phyloP scores from a whole-genome alignment of 768 basidiomycete genomes.

The Boletus sp. region DNA sequence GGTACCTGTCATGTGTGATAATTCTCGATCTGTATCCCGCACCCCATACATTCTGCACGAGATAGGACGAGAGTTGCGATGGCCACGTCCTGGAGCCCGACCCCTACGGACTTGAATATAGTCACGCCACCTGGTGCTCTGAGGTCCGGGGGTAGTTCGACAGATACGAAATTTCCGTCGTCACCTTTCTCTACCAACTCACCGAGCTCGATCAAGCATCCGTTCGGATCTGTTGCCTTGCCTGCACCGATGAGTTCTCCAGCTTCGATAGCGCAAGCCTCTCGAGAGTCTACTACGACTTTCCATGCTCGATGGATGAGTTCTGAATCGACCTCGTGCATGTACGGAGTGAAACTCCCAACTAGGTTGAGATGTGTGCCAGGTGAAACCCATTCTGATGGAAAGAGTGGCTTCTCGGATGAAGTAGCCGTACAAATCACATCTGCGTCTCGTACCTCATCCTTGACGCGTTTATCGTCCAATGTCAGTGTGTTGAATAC shows the following conservation, averaged over 20 bases:
- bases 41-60: conserved; percentile 49
- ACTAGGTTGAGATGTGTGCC: conserved; percentile 73
- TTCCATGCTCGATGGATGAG: conserved; percentile 54
- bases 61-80: conserved; percentile 69
- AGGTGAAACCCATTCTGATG: conserved; percentile 54
- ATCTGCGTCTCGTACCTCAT: conserved; percentile 17
- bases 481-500: conserved; percentile 10
- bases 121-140: conserved; percentile 49
- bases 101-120: conserved; percentile 85
- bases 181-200: conserved; percentile 41
- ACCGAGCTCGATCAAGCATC: conserved; percentile 64
- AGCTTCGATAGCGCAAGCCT: conserved; percentile 71
- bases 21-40: conserved; percentile 40
- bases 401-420: conserved; percentile 66
- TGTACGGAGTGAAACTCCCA: conserved; percentile 77
- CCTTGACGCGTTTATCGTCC: conserved; percentile 8
- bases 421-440: conserved; percentile 78
- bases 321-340: conserved; percentile 68
- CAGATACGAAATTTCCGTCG: conserved; percentile 7
- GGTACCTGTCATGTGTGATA: background rate
- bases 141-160: conserved; percentile 12
- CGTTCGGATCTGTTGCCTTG: conserved; percentile 38
- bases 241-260: conserved; percentile 67
- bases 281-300: conserved; percentile 71
- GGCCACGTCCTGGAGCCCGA: conserved; percentile 85